Conservation (phyloP, 495 filamentous ascomycete genomes). For the Aspergillus wentii region DNA sequence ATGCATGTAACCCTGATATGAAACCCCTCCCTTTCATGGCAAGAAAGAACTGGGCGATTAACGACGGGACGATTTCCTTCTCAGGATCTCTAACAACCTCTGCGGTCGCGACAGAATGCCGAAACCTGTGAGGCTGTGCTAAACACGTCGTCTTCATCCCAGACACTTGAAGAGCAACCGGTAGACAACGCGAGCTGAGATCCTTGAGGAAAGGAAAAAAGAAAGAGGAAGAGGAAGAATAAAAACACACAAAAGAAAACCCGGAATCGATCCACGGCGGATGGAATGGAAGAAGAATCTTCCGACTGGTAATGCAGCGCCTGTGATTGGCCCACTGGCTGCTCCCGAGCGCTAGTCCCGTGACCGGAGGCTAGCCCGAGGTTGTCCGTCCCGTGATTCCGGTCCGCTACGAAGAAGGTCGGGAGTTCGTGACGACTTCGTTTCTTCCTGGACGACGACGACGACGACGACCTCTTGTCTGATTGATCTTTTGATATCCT, state of each 20-base stretch:
- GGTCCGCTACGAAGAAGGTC: conserved; percentile 20
- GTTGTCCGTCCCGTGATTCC: conserved; percentile 41
- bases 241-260: conserved; percentile 12
- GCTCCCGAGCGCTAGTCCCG: conserved; percentile 16
- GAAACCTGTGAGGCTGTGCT: conserved; percentile 39
- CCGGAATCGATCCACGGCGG: background rate
- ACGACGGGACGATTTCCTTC: conserved; percentile 48
- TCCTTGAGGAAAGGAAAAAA: conserved; percentile 29
- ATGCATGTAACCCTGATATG: conserved; percentile 51
- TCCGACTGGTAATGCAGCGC: conserved; percentile 31
- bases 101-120: conserved; percentile 46
- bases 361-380: conserved; percentile 37
- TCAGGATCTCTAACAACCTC: conserved; percentile 36
- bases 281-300: conserved; percentile 32
- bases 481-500: conserved; percentile 6
- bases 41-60: conserved; percentile 53
- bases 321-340: conserved; percentile 29
- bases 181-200: conserved; percentile 44
- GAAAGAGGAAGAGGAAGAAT: conserved; percentile 12
- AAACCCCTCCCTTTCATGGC: conserved; percentile 46
- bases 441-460: conserved; percentile 10
- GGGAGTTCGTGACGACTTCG: conserved; percentile 19
- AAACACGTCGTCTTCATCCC: conserved; percentile 42
- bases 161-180: too few species aligned
- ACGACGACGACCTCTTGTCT: conserved; percentile 12